Base-by-base conservation (phyloP, 495 filamentous ascomycete species). In the Lineolata rhizophorae region DNA sequence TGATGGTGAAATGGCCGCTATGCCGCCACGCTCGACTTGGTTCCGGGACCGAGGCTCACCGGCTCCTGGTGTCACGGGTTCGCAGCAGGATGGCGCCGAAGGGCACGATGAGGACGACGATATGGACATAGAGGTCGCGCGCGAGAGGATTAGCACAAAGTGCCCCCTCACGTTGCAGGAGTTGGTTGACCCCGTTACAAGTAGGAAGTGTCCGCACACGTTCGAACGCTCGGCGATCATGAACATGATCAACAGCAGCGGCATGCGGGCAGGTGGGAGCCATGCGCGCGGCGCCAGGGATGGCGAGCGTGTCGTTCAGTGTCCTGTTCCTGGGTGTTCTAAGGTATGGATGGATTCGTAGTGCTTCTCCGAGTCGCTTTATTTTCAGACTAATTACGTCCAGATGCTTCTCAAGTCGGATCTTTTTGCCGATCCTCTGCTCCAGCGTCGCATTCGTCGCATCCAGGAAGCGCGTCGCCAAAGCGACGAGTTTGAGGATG, bases 81-180 rank as follows among this genome's bases (percentile, higher is more conserved):
- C 39, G 3, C 18, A 30, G 16, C 24, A 34, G 3, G 37, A 42
- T 13, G 35, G 32, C 12, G 35, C 18, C 1, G 49, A 44, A 0
- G 61, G 52, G 0, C 57, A 40, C 6, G 49, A 38, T 3, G 48
- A 51, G 8, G 45, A 61, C 2, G 58, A 58, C 10, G 74, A 78
- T 28, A 78, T 87, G 15, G 82, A 93, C 19, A 56, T 93, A 30
- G 66, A 70, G 5, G 69, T 92, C 28, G 60, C 67, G 35, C 56
- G 70, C 32, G 76, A 74, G 41, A 64, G 61, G 12, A 60, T 75
- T 39, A 76, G 69, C 36, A 62, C 80, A 30, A 76, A 71, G 45
- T 92, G 83, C 43, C 80, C 80, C 0, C 45, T 93, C n/a, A 84
- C 83, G 1, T 58, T 91, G 26, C 58, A 61, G 22, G 47, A 60